Percentiles rank a stretch among this genome's conserved stretches.
Conservation (phyloP, 306 rosid species). For the Nissolia schottii region DNA sequence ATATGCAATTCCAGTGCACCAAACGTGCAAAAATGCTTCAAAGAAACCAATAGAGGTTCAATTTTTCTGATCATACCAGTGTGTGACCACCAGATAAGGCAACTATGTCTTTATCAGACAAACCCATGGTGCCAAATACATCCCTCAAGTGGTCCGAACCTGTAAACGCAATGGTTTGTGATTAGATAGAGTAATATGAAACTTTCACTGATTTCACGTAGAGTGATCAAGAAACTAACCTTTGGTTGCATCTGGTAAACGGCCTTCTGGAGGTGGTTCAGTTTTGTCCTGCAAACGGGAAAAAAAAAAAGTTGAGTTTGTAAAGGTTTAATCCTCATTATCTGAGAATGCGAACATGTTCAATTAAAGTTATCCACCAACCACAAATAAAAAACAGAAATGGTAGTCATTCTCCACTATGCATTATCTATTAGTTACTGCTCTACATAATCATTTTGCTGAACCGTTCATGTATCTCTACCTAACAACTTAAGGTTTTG, state of each 20-base stretch:
- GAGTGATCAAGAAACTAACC: constrained; percentile 27
- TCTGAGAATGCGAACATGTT: neutral
- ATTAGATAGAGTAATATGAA: neutral
- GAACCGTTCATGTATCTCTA: no score
- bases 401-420: neutral
- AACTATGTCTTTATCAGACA: constrained; percentile 57
- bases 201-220: neutral
- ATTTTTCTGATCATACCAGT: constrained; percentile 38
- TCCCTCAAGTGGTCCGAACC: constrained; percentile 69
- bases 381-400: neutral
- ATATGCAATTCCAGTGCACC: neutral
- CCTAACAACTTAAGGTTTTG: no score
- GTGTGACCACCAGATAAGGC: constrained; percentile 73
- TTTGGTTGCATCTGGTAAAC: constrained; percentile 53
- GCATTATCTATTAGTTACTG: neutral
- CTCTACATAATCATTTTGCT: neutral
- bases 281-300: constrained; percentile 43
- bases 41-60: neutral
- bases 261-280: constrained; percentile 65
- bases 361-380: neutral
- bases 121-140: constrained; percentile 62
- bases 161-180: neutral
- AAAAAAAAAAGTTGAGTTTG: neutral
- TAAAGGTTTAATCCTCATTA: neutral
- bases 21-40: neutral